These are phyloP conservation scores for Mortierella sp. DNA, from an alignment of 371 early-diverging fungal species.

Conservation along the genomic window DNA sequence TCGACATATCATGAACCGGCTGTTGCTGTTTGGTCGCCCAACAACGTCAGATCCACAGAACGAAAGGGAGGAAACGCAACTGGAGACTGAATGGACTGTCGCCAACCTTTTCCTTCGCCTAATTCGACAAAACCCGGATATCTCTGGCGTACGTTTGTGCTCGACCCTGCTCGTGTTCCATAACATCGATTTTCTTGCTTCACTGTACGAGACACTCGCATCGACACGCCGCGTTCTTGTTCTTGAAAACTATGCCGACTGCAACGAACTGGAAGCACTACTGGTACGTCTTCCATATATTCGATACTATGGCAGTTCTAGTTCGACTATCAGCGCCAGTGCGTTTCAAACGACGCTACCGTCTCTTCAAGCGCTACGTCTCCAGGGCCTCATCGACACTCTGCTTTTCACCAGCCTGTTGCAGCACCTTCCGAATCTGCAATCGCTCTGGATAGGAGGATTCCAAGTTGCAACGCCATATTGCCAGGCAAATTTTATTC, in stretches of 20 bases:
- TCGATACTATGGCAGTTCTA: not conserved
- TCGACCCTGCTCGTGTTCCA: not conserved
- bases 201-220: not conserved
- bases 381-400: not conserved
- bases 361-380: not conserved
- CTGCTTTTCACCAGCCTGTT: not conserved
- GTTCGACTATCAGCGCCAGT: not conserved
- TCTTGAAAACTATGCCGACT: not conserved
- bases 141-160: not conserved
- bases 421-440: slow-evolving; percentile 3
- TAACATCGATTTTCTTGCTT: not conserved
- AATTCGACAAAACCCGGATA: not conserved
- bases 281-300: not conserved
- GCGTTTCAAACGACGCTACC: not conserved
- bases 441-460: not conserved
- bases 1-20: not conserved
- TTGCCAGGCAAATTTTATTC: not conserved
- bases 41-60: not conserved
- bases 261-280: not conserved
- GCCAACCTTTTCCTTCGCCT: not conserved
- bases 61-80: not conserved
- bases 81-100: not conserved
- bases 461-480: not conserved
- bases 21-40: not conserved
- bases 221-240: not conserved